Percentiles rank a stretch among this genome's conserved stretches.
These are phyloP conservation scores for Rhododendron simsii DNA, from an alignment of 148 eudicot species.

Conservation along the genomic window DNA sequence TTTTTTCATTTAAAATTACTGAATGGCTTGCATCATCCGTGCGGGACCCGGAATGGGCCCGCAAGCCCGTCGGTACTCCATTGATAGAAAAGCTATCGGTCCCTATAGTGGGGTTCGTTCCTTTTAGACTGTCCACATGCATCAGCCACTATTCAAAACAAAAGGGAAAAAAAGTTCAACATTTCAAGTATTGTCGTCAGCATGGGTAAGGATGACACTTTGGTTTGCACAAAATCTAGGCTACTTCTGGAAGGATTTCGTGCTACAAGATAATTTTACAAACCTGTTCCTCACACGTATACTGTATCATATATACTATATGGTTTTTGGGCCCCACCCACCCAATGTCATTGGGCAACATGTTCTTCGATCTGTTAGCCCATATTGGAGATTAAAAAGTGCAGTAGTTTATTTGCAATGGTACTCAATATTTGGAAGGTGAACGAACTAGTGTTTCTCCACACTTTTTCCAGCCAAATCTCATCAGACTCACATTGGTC, in stretches of 20 bases:
- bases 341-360: neutral
- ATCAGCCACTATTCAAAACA: neutral
- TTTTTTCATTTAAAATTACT: too few relatives aligned
- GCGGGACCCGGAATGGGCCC: too few relatives aligned
- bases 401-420: neutral
- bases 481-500: neutral
- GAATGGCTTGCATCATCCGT: too few relatives aligned
- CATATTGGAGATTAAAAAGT: too few relatives aligned
- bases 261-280: neutral
- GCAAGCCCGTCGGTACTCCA: too few relatives aligned
- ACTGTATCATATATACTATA: too few relatives aligned
- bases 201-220: too few relatives aligned
- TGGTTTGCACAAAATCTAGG: too few relatives aligned
- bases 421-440: neutral
- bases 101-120: too few relatives aligned
- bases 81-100: too few relatives aligned
- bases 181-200: neutral
- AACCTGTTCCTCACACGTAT: neutral
- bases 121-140: neutral
- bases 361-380: too few relatives aligned
- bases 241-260: neutral
- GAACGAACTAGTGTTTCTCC: neutral
- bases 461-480: conserved; percentile 1
- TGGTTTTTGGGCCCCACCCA: neutral
- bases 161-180: too few relatives aligned